Conservation (phyloP, 2,329 filamentous ascomycete genomes). For the Pezicula neosporulosa region DNA sequence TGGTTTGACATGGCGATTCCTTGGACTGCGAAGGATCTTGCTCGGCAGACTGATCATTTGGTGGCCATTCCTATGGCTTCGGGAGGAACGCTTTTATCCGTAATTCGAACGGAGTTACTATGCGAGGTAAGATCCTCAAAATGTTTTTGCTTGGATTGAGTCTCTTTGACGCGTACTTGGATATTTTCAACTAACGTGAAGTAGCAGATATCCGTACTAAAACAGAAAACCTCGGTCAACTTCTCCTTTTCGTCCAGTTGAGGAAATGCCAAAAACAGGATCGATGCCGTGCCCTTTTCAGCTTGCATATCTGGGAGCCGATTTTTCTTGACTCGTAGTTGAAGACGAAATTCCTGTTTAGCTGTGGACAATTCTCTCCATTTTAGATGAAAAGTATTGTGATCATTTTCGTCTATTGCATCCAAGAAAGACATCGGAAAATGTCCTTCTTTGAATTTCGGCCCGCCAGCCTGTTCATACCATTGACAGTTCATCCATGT, state of each 20-base stretch:
- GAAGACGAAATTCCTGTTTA: constrained; percentile 71
- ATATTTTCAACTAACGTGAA: constrained; percentile 79
- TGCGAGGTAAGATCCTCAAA: constrained; percentile 62
- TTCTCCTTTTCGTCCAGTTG: constrained; percentile 60
- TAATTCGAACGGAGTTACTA: too few species aligned
- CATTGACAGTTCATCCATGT: constrained; percentile 29
- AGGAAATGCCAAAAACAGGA: constrained; percentile 64
- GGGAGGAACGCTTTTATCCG: too few species aligned
- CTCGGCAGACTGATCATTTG: too few species aligned
- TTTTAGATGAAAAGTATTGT: constrained; percentile 49
- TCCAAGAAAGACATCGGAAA: constrained; percentile 68
- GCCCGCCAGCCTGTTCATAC: constrained; percentile 65
- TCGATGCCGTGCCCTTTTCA: constrained; percentile 54
- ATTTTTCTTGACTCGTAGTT: constrained; percentile 50
- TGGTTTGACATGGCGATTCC: too few species aligned
- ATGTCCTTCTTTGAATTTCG: constrained; percentile 43
- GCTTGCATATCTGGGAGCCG: constrained; percentile 56
- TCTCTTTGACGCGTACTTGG: constrained; percentile 73
- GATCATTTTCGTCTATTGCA: constrained; percentile 64
- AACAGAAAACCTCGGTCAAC: constrained; percentile 63
- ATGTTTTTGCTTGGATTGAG: constrained; percentile 67
- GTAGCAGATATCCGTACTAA: constrained; percentile 77
- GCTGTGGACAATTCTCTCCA: constrained; percentile 61
- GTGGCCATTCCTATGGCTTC: too few species aligned
- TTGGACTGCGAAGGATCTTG: too few species aligned